phyloP scores from a whole-genome alignment of 2,329 filamentous ascomycete species.

The Epicoccum nigrum region DNA sequence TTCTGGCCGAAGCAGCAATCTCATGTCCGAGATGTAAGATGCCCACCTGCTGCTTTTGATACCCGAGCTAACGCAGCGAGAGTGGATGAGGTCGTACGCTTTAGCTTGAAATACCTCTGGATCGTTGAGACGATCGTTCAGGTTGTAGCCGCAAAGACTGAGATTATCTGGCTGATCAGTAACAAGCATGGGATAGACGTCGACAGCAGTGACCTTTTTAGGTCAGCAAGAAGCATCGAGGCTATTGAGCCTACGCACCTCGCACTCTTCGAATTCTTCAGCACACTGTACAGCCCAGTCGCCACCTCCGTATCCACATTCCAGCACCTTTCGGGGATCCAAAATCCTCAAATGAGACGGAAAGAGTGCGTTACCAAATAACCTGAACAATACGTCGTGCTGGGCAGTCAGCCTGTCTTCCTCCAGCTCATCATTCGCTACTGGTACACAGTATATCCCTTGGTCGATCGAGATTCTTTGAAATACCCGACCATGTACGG shows the following conservation, averaged over 20 bases:
- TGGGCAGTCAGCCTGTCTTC: conserved; percentile 46
- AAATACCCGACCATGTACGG: conserved; percentile 47
- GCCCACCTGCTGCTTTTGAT: conserved; percentile 76
- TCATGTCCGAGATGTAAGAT: conserved; percentile 77
- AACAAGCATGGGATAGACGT: conserved; percentile 45
- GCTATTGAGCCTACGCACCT: conserved; percentile 34
- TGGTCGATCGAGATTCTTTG: conserved; percentile 48
- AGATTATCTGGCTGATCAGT: conserved; percentile 48
- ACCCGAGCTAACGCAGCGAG: conserved; percentile 72
- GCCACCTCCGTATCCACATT: conserved; percentile 49
- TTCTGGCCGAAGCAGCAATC: conserved; percentile 71
- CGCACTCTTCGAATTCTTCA: conserved; percentile 45
- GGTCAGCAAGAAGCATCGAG: conserved; percentile 17
- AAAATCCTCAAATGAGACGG: conserved; percentile 35
- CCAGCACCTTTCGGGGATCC: conserved; percentile 43
- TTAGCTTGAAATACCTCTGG: conserved; percentile 63
- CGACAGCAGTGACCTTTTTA: conserved; percentile 45
- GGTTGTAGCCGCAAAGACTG: conserved; percentile 41
- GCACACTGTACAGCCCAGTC: conserved; percentile 48
- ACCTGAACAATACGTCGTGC: conserved; percentile 39
- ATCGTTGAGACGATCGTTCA: conserved; percentile 48
- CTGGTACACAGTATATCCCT: conserved; percentile 48
- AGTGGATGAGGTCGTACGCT: conserved; percentile 84
- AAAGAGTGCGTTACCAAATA: conserved; percentile 40
- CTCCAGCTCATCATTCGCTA: conserved; percentile 45